Evolutionary conservation across 345 rosid species (phyloP).

Genomic region (Eucalyptus curtisii): DNA sequence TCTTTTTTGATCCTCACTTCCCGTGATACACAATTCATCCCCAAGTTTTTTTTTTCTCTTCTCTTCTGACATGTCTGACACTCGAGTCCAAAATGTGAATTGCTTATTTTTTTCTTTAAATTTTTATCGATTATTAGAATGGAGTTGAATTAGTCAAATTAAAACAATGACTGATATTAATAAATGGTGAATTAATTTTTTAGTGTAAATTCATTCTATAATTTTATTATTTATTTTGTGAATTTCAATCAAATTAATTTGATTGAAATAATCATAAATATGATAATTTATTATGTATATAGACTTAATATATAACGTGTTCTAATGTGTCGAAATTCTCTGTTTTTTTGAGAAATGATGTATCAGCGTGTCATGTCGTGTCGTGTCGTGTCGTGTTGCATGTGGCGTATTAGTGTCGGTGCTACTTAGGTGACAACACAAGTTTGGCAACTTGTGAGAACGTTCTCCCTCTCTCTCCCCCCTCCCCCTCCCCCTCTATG

Average conservation of each 20-base stretch:
- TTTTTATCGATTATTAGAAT: fast-evolving
- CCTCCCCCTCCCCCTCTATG: fast-evolving
- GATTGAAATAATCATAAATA: too few relatives aligned
- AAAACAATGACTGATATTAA: fast-evolving
- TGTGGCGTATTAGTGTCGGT: fast-evolving
- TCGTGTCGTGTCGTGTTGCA: fast-evolving
- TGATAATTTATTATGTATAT: too few relatives aligned
- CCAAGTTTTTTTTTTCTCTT: fast-evolving
- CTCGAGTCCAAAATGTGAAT: fast-evolving
- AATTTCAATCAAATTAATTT: too few relatives aligned
- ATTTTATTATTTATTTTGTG: too few relatives aligned
- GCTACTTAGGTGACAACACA: too few relatives aligned
- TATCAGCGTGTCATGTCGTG: fast-evolving
- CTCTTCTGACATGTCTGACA: fast-evolving
- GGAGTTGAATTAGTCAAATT: too few relatives aligned
- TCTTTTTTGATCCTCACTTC: fast-evolving
- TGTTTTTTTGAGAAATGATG: too few relatives aligned
- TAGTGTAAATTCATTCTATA: fast-evolving
- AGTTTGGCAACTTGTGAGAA: too few relatives aligned
- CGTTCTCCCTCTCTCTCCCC: too few relatives aligned
- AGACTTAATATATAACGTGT: too few relatives aligned
- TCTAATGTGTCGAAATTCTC: too few relatives aligned
- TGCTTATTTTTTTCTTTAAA: too few relatives aligned
- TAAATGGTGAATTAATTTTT: fast-evolving
- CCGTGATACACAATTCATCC: fast-evolving